A percentile compares a stretch with the other conserved stretches of the same genome.
Evolutionary conservation across 176 grass and related monocot species (phyloP).

Genomic region (Musa itinerans): DNA sequence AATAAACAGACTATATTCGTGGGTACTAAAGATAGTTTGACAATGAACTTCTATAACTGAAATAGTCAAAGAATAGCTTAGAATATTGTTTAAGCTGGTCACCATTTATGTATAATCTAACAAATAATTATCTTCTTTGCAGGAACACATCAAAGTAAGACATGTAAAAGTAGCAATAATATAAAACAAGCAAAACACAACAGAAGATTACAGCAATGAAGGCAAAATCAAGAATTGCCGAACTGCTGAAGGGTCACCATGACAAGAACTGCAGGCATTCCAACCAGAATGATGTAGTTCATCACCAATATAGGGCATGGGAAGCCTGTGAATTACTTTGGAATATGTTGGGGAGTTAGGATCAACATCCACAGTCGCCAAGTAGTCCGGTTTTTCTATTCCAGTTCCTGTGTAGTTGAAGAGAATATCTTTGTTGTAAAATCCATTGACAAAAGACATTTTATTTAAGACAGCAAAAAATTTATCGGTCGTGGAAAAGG

Average conservation of each 20-base stretch:
- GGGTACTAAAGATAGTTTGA: background rate
- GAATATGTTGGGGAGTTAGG: slow-evolving; percentile 67
- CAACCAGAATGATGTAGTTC: slow-evolving; percentile 90
- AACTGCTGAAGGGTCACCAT: slow-evolving; percentile 45
- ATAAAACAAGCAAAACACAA: slow-evolving; percentile 10
- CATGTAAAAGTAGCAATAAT: too few relatives aligned
- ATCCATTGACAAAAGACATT: too few relatives aligned
- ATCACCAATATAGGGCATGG: slow-evolving; percentile 50
- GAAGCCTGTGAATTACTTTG: slow-evolving; percentile 85
- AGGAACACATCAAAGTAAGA: too few relatives aligned
- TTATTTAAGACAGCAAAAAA: too few relatives aligned
- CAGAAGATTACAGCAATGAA: slow-evolving; percentile 41
- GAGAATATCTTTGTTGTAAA: background rate
- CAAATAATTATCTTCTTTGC: background rate
- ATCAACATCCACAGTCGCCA: slow-evolving; percentile 73
- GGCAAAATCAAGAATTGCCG: slow-evolving; percentile 74
- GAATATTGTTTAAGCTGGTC: background rate
- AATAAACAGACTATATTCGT: background rate
- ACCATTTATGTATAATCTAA: background rate
- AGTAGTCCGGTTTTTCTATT: slow-evolving; percentile 79
- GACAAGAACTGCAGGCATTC: slow-evolving; percentile 97
- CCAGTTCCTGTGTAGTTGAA: slow-evolving; percentile 50
- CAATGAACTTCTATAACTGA: too few relatives aligned
- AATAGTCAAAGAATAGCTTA: background rate
- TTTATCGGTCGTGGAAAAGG: too few relatives aligned